Conservation (phyloP, 306 rosid species). For the Acacia crassicarpa region DNA sequence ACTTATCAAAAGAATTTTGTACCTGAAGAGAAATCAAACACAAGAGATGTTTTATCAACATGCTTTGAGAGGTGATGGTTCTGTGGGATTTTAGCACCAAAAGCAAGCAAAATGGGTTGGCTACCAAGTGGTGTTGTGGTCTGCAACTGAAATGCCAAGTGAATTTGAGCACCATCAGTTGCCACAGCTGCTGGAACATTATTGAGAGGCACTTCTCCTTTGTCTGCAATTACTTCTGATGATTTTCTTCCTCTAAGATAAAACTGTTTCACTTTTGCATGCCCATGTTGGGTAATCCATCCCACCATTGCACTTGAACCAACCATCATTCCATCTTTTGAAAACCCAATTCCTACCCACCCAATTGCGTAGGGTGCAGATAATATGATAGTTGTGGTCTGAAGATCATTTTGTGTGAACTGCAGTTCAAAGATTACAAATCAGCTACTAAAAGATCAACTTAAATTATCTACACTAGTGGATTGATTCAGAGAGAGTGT, state of each 20-base stretch:
- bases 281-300: constrained; percentile 81
- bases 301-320: constrained; percentile 99
- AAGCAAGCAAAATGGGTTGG: constrained; percentile 77
- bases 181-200: constrained; percentile 81
- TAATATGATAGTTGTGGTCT: constrained; percentile 73
- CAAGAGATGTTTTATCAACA: constrained; percentile 58
- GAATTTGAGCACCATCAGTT: constrained; percentile 81
- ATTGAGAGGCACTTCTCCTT: constrained; percentile 93
- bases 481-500: neutral
- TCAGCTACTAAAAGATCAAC: neutral
- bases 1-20: neutral
- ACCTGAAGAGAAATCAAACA: constrained; percentile 89
- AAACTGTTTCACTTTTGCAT: constrained; percentile 74
- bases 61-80: constrained; percentile 65
- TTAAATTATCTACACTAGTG: neutral
- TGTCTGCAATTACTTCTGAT: constrained; percentile 68
- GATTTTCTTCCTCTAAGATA: constrained; percentile 69
- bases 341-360: constrained; percentile 96
- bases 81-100: constrained; percentile 61
- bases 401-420: constrained; percentile 59
- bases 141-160: constrained; percentile 87
- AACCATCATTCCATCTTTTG: constrained; percentile 83
- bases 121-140: constrained; percentile 48
- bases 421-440: constrained; percentile 35
- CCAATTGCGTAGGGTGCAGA: constrained; percentile 90